A percentile compares a stretch with the other conserved stretches of the same genome.
phyloP scores from a whole-genome alignment of 768 basidiomycete species.

The Suillus discolor region DNA sequence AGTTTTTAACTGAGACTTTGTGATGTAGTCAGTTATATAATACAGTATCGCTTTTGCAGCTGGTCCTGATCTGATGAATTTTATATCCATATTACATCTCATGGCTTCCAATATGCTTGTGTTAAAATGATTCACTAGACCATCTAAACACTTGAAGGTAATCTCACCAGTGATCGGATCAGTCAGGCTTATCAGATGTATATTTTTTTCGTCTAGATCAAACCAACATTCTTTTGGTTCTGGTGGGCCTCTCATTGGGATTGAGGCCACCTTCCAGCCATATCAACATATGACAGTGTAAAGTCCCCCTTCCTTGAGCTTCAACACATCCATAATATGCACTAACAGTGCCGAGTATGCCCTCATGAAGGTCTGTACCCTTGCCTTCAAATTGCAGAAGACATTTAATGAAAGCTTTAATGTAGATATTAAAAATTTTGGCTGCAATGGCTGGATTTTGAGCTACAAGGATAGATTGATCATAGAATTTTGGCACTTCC shows the following conservation, averaged over 20 bases:
- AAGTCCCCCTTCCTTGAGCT: slow-evolving; percentile 39
- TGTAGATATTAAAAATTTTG: slow-evolving; percentile 45
- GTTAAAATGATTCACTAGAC: slow-evolving; percentile 48
- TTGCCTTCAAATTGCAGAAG: slow-evolving; percentile 28
- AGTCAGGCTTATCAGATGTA: slow-evolving; percentile 17
- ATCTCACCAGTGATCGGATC: slow-evolving; percentile 23
- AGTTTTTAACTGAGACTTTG: slow-evolving; percentile 43
- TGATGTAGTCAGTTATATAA: slow-evolving; percentile 54
- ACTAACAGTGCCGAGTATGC: slow-evolving; percentile 35
- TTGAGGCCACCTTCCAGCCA: slow-evolving; percentile 40
- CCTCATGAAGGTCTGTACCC: slow-evolving; percentile 17
- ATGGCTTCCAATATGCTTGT: slow-evolving; percentile 37
- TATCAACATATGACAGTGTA: slow-evolving; percentile 45
- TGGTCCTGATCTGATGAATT: slow-evolving; percentile 44
- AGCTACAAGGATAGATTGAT: slow-evolving; percentile 40
- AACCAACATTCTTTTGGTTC: slow-evolving; percentile 33
- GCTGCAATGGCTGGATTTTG: slow-evolving; percentile 42
- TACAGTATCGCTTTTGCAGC: slow-evolving; percentile 44
- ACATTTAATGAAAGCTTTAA: slow-evolving; percentile 36
- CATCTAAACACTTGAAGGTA: slow-evolving; percentile 35
- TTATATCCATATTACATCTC: slow-evolving; percentile 50
- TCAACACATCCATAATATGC: slow-evolving; percentile 45
- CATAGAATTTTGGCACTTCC: slow-evolving; percentile 30
- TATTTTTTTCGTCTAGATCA: slow-evolving; percentile 28
- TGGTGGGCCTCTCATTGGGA: slow-evolving; percentile 27